Base-by-base conservation (phyloP, 257 asterid genomes). In the Fraxinus cuspidata region DNA sequence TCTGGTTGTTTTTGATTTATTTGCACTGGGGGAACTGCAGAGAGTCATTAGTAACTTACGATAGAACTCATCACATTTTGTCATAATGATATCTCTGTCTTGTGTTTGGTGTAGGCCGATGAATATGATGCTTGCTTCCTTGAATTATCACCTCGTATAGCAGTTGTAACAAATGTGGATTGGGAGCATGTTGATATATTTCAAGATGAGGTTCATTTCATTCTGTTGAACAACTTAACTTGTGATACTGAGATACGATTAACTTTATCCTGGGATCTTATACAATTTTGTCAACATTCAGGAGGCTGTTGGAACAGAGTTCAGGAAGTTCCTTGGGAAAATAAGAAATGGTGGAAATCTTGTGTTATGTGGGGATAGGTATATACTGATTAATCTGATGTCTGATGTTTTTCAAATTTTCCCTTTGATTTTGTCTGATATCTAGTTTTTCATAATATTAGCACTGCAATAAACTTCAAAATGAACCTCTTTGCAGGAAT, bases 121-220 rank as follows among this genome's bases (percentile, higher is more conserved):
- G 88, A 84, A 53, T 82, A 86, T 82, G 85, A 86, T 74, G 74
- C 81, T 74, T 86, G 90, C 82, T 84, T 82, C 80, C 86, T 82
- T 70, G 85, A 63, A 42, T 65, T 86, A 73, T 77, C 81, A 31
- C 86, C 85, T 75, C 81, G 58, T 75, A 53, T 84, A 49, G 85
- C 87, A 60, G 78, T 81, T 44, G 80, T 84, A 25, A 84, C 85
- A 65, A 84, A 84, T 78, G 31, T 81, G 72, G 86, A 81, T 76
- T 84, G 87, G 87, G 87, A 84, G 69, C 89, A 86, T 78, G 86
- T 80, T 25, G 88, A 84, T 69, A 77, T 86, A 32, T 84, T 79
- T 75, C 80, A 51, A 32, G 77, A 79, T 49, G 81, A 84, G 87
- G 87, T 86, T 69, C 18, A 25, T 32, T 71, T 53, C 32, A 42